phyloP scores from a whole-genome alignment of 169 alveolate species.

The Cryptosporidium baileyi region DNA sequence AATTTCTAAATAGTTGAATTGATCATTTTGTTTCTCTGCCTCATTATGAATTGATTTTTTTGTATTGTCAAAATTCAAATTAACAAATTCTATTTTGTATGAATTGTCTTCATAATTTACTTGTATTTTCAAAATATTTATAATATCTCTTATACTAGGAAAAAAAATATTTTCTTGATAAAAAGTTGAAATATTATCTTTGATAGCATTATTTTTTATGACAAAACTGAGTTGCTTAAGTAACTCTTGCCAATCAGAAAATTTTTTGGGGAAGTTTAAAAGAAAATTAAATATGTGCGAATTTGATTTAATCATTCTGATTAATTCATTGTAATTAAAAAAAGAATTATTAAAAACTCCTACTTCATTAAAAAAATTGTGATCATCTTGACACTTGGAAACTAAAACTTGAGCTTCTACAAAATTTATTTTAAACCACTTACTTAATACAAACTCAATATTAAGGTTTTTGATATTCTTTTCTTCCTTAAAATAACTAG shows the following conservation, averaged over 20 bases:
- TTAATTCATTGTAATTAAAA: background rate
- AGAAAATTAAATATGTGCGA: slow-evolving; percentile 24
- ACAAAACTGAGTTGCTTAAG: background rate
- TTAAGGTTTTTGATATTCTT: background rate
- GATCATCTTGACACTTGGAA: slow-evolving; percentile 2
- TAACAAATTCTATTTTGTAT: background rate
- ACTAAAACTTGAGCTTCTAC: slow-evolving; percentile 24
- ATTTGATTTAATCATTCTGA: background rate
- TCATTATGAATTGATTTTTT: too few relatives aligned
- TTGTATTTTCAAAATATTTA: background rate
- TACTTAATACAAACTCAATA: background rate
- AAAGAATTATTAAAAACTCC: background rate
- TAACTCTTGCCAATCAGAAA: slow-evolving; percentile 3
- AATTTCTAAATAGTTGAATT: background rate
- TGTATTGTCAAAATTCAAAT: background rate
- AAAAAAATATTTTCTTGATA: background rate
- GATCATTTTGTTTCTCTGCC: background rate
- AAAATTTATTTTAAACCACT: background rate
- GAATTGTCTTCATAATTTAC: background rate
- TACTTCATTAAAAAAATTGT: background rate
- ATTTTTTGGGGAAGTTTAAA: background rate
- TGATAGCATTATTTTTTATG: background rate
- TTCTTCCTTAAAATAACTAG: background rate
- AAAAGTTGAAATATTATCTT: background rate
- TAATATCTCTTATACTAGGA: slow-evolving; percentile 20